Percentiles rank a stretch among this genome's conserved stretches.
These are phyloP conservation scores for Aspergillus unguis DNA, from an alignment of 2,329 filamentous ascomycete genomes.

Conservation along the genomic window DNA sequence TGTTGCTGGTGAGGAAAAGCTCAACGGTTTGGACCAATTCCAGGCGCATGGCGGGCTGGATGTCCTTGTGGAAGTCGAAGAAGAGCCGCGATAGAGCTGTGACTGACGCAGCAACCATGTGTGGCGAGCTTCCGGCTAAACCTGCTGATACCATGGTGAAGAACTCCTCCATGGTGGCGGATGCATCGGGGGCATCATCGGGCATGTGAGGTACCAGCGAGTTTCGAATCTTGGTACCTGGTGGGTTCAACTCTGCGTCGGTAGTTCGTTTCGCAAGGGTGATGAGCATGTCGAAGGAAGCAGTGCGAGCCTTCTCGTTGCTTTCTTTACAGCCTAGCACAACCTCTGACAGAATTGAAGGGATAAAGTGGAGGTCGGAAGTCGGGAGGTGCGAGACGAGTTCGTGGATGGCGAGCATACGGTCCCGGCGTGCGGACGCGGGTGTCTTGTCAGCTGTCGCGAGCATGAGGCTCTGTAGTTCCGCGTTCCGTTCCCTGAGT, in stretches of 20 bases:
- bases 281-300: conserved; percentile 86
- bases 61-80: conserved; percentile 76
- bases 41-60: conserved; percentile 67
- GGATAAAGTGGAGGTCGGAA: conserved; percentile 85
- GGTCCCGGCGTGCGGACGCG: conserved; percentile 79
- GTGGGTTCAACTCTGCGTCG: conserved; percentile 52
- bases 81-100: conserved; percentile 90
- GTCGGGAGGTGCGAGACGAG: conserved; percentile 75
- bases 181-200: conserved; percentile 69
- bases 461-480: conserved; percentile 79
- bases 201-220: conserved; percentile 85
- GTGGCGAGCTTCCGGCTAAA: conserved; percentile 84
- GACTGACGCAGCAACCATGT: conserved; percentile 98
- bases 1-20: conserved; percentile 92
- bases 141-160: conserved; percentile 98
- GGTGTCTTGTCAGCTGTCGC: conserved; percentile 79
- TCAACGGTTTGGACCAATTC: conserved; percentile 94
- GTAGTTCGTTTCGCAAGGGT: conserved; percentile 82
- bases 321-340: conserved; percentile 97
- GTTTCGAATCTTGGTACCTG: conserved; percentile 75
- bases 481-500: conserved; percentile 68
- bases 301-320: conserved; percentile 87
- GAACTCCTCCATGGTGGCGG: conserved; percentile 86
- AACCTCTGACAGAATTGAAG: conserved; percentile 84
- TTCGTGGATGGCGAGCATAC: conserved; percentile 75